Evolutionary conservation across 2,329 filamentous ascomycete species (phyloP).

Genomic region (Rhynchosporium graminicola): DNA sequence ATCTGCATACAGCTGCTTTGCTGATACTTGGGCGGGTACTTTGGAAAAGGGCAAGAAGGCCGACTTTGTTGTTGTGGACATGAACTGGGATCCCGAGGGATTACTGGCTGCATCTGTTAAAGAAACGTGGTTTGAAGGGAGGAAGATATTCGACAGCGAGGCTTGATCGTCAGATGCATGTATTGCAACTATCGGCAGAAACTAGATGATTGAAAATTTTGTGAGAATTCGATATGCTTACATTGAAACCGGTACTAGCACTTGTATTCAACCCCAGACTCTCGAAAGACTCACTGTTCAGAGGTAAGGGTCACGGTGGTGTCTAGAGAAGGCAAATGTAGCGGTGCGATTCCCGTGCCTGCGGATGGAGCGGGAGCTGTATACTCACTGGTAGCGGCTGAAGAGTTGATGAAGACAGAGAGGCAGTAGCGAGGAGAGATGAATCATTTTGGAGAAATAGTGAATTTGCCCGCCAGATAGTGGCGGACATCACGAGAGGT

Average conservation of each 20-base stretch:
- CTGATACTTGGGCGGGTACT: constrained; percentile 53
- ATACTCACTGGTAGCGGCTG: constrained; percentile 13
- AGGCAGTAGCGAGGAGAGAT: background rate
- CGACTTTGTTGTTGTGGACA: constrained; percentile 57
- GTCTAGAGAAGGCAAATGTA: constrained; percentile 14
- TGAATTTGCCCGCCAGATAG: constrained; percentile 14
- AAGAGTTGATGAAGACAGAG: background rate
- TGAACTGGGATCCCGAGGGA: constrained; percentile 45
- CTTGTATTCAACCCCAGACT: constrained; percentile 9
- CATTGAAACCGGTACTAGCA: constrained; percentile 13
- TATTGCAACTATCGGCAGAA: background rate
- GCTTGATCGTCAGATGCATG: background rate
- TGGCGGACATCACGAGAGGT: constrained; percentile 18
- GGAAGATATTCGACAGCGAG: constrained; percentile 2
- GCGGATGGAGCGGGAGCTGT: constrained; percentile 9
- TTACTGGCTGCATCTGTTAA: background rate
- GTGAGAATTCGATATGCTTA: background rate
- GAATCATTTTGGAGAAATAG: constrained; percentile 1
- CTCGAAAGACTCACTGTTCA: constrained; percentile 11
- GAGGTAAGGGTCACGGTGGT: background rate
- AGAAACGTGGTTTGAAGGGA: constrained; percentile 13
- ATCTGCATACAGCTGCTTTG: constrained; percentile 59
- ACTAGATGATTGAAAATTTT: background rate
- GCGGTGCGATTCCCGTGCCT: constrained; percentile 13
- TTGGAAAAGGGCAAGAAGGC: constrained; percentile 53